These are phyloP conservation scores for Leccinum subgranulosum DNA, from an alignment of 768 basidiomycete species.

Conservation along the genomic window DNA sequence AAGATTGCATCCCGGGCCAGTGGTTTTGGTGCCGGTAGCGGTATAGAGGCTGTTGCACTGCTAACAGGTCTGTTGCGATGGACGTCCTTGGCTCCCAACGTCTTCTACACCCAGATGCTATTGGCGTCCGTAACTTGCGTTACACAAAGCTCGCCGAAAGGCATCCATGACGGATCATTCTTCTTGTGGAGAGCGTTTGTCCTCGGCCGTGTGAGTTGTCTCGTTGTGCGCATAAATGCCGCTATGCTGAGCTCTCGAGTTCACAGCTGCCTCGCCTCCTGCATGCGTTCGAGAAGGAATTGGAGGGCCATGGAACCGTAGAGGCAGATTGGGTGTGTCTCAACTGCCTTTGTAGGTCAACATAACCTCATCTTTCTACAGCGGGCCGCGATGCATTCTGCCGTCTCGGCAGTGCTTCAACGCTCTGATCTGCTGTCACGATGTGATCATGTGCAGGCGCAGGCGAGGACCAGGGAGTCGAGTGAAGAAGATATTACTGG, in stretches of 20 bases:
- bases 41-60: slow-evolving; percentile 46
- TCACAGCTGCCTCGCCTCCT: slow-evolving; percentile 61
- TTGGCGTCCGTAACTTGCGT: slow-evolving; percentile 62
- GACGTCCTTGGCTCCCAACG: slow-evolving; percentile 59
- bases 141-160: slow-evolving; percentile 43
- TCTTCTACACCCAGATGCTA: slow-evolving; percentile 68
- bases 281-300: slow-evolving; percentile 48
- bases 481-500: slow-evolving; percentile 21
- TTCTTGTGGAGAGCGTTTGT: slow-evolving; percentile 70
- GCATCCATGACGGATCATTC: slow-evolving; percentile 28
- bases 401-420: slow-evolving; percentile 46
- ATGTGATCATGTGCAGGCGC: slow-evolving; percentile 48
- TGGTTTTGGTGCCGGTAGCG: slow-evolving; percentile 63
- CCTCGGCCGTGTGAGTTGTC: slow-evolving; percentile 58
- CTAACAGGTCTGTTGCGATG: slow-evolving; percentile 57
- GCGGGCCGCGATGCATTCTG: slow-evolving; percentile 46
- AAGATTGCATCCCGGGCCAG: slow-evolving; percentile 59
- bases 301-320: slow-evolving; percentile 45
- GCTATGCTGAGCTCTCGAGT: slow-evolving; percentile 1
- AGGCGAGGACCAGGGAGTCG: slow-evolving; percentile 20
- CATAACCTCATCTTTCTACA: slow-evolving; percentile 17
- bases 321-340: slow-evolving; percentile 58
- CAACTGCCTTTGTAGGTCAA: neutral
- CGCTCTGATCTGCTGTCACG: slow-evolving; percentile 53
- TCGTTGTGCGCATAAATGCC: neutral